Base-by-base conservation (phyloP, 2,329 filamentous ascomycete genomes). In the Basipetospora chlamydospora region DNA sequence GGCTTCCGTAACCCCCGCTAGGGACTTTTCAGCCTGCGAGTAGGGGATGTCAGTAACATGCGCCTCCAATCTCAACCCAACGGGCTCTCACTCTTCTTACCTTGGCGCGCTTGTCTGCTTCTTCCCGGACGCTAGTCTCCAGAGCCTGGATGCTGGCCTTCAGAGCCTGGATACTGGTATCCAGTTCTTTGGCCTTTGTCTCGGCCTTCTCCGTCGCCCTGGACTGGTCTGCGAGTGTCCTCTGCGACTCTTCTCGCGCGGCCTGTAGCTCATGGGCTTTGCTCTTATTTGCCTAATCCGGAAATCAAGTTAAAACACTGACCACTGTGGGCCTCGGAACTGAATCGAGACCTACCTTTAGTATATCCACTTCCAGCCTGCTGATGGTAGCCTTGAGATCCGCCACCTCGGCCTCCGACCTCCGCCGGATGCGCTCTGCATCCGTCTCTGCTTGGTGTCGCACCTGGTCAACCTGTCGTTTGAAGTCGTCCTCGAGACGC, bases 311-410 rank as follows among this genome's bases (percentile, higher is more conserved):
- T 11, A 25, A 18, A 22, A 41, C 26, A 30, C 12, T 23, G 13
- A 6, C 25, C 22, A 15, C 13, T 10, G 10, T 37, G 17, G n/a
- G 15, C 16, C 26, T 17, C 6, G 17, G 15, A 20, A 10, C 7
- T 35, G 17, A 18, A 18, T 13, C 26, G 16, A n/a, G 16, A 42
- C 49, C 38, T 50, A 70, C 71, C 61, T 75, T 77, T 53, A 73
- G 64, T 10, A 78, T 44, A 44, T 76, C 70, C 23, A 72, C 67
- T 50, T 81, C 70, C 12, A 85, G 56, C 30, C 67, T 64, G 38
- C 67, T 70, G 20, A 80, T 65, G 2, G 64, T 75, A 17, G 66
- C 67, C 46, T 69, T 68, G 10, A 82, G 54, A 42, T 78, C 74
- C n/a, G 71, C 66, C 35, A 70, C 62, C 46, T 82, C 75, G 1